Percentiles rank a stretch among this genome's conserved stretches.
Evolutionary conservation across 2,329 filamentous ascomycete genomes (phyloP).

Genomic region (Venturia nashicola): DNA sequence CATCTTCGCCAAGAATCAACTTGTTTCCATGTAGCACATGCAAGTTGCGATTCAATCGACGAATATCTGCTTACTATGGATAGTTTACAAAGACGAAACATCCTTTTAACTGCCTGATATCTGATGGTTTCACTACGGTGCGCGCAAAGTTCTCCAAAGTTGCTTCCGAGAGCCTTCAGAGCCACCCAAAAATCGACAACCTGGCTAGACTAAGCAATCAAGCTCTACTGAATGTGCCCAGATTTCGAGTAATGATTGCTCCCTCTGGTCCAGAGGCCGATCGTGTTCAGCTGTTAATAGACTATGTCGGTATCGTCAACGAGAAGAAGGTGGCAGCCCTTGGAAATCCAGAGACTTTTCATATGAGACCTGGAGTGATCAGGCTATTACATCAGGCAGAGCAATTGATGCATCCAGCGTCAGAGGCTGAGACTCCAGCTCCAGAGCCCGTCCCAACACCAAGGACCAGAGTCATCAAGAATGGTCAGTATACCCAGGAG

Average conservation of each 20-base stretch:
- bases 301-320: not conserved
- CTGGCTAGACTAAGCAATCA: not conserved
- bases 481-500: not conserved
- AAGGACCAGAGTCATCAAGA: not conserved
- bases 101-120: constrained; percentile 1
- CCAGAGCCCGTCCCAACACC: not conserved
- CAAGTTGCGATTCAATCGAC: no score
- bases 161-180: not conserved
- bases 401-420: not conserved
- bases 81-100: not conserved
- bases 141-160: not conserved
- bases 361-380: not conserved
- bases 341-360: not conserved
- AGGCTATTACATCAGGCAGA: not conserved
- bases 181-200: not conserved
- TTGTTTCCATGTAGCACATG: no score
- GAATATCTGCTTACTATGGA: not conserved
- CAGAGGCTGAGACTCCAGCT: not conserved
- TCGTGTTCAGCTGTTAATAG: constrained; percentile 1
- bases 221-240: not conserved
- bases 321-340: not conserved
- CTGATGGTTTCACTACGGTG: constrained; percentile 1
- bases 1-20: no score
- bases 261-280: not conserved
- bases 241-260: not conserved